Evolutionary conservation across 345 rosid species (phyloP).

Genomic region (Hibiscus trionum): DNA sequence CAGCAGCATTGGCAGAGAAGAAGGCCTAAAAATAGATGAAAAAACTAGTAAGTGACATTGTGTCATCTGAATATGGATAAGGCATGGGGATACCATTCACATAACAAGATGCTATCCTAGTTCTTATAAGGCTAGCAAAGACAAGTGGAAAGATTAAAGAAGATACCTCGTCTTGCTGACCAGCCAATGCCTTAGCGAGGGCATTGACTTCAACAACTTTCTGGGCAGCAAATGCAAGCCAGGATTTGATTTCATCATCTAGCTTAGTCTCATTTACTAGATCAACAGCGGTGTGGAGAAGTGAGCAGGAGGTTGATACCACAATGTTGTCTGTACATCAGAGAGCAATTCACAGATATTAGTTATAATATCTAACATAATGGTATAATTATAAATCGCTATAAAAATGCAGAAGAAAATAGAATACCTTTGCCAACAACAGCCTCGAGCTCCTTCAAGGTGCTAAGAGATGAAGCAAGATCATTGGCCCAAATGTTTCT

Average conservation of each 20-base stretch:
- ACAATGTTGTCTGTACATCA: slow-evolving; percentile 69
- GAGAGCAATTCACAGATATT: neutral
- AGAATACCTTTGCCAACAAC: slow-evolving; percentile 81
- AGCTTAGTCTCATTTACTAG: slow-evolving; percentile 81
- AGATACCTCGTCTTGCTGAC: slow-evolving; percentile 75
- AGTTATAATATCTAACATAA: neutral
- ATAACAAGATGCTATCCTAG: neutral
- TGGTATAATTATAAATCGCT: too few relatives aligned
- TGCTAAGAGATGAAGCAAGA: slow-evolving; percentile 66
- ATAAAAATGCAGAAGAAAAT: neutral
- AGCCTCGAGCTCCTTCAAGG: slow-evolving; percentile 54
- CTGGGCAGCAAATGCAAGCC: slow-evolving; percentile 99
- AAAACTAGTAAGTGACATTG: slow-evolving; percentile 4
- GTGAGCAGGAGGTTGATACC: slow-evolving; percentile 94
- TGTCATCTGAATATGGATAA: neutral
- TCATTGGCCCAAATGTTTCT: slow-evolving; percentile 99
- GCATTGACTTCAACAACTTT: slow-evolving; percentile 91
- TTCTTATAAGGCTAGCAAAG: neutral
- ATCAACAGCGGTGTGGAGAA: slow-evolving; percentile 94
- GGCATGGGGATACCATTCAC: neutral
- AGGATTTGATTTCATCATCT: slow-evolving; percentile 77
- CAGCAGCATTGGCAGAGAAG: slow-evolving; percentile 75
- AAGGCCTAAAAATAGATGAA: slow-evolving; percentile 40
- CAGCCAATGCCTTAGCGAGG: slow-evolving; percentile 81
- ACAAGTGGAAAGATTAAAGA: neutral